These are phyloP conservation scores for Ramularia collo-cygni DNA, from an alignment of 2,329 filamentous ascomycete genomes.

Conservation along the genomic window DNA sequence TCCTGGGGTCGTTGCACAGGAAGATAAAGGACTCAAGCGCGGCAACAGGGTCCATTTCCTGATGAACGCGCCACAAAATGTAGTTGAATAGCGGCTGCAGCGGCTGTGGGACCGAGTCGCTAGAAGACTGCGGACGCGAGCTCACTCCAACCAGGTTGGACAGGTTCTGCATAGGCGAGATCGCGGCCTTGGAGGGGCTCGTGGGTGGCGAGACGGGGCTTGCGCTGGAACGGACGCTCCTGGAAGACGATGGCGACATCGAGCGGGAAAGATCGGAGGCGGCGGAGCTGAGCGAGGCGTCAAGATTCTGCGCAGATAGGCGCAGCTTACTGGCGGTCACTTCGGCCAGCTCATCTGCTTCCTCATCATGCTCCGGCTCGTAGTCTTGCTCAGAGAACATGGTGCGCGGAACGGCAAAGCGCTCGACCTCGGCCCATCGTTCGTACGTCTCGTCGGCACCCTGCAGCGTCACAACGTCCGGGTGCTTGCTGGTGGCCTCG, in stretches of 20 bases:
- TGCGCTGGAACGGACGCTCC: constrained; percentile 31
- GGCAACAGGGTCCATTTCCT: constrained; percentile 41
- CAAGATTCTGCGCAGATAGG: constrained; percentile 29
- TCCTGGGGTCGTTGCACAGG: constrained; percentile 43
- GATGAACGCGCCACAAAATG: constrained; percentile 46
- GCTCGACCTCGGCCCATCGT: constrained; percentile 46
- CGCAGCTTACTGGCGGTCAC: constrained; percentile 29
- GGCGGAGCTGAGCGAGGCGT: constrained; percentile 38
- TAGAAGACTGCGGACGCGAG: constrained; percentile 13
- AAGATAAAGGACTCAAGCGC: constrained; percentile 47
- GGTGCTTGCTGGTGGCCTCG: constrained; percentile 40
- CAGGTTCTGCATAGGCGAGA: constrained; percentile 17
- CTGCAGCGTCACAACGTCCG: constrained; percentile 40
- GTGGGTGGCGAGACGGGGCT: constrained; percentile 29
- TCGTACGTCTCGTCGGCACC: constrained; percentile 42
- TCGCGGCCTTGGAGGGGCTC: constrained; percentile 24
- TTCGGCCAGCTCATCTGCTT: constrained; percentile 29
- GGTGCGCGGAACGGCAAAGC: constrained; percentile 41
- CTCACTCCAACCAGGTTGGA: constrained; percentile 8
- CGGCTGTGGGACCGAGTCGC: constrained; percentile 32
- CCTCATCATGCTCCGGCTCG: constrained; percentile 32
- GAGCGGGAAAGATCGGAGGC: constrained; percentile 35
- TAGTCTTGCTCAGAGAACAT: constrained; percentile 44
- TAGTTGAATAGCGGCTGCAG: constrained; percentile 46
- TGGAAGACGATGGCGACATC: constrained; percentile 35